Base-by-base conservation (phyloP, 208 protist genomes). In the Acanthamoeba healyi region DNA sequence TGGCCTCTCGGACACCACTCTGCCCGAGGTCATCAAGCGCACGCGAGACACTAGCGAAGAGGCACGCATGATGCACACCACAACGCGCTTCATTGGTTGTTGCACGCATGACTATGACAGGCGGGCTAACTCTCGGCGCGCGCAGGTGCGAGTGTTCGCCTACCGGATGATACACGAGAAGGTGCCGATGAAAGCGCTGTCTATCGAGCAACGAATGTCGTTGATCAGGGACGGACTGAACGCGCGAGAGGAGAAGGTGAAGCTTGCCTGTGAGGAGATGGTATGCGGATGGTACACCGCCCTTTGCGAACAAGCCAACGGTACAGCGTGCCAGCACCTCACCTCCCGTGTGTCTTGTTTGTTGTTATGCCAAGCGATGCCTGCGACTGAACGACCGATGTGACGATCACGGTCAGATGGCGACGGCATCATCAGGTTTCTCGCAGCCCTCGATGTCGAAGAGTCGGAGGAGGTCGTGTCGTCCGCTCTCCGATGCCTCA, bases 241-340 rank as follows among this genome's bases (percentile, higher is more conserved):
- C 4, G 82, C 29, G 2, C 49, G 82, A 34, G 82, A 90, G 24
- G 82, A 90, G 14, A 70, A 90, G 17, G 82, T 90, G 12, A 4
- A 29, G 36, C 34, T 17, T n/a, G 82, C 82, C 26, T 70, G 82
- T 29, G 82, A 90, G 56, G 82, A 90, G 15, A 67, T 90, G 82
- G 82, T 90, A 5, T 90, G 82, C 56, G 54, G 54, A 1, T 90
- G 82, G 82, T 90, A 49, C 82, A 90, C 46, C 19, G 82, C 29
- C 19, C 54, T 32, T 5, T 49, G 24, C 22, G 56, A 90, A 26
- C 51, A 19, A 2, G 40, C 10, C 51, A 38, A 49, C 0, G 46
- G 82, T 72, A 70, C 34, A 4, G 10, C n/a, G 7, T 51, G 79
- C 10, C 40, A n/a, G n/a, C n/a, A n/a, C n/a, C n/a, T n/a, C n/a